Conservation (phyloP, 768 basidiomycete genomes). For the Terana coerulea region DNA sequence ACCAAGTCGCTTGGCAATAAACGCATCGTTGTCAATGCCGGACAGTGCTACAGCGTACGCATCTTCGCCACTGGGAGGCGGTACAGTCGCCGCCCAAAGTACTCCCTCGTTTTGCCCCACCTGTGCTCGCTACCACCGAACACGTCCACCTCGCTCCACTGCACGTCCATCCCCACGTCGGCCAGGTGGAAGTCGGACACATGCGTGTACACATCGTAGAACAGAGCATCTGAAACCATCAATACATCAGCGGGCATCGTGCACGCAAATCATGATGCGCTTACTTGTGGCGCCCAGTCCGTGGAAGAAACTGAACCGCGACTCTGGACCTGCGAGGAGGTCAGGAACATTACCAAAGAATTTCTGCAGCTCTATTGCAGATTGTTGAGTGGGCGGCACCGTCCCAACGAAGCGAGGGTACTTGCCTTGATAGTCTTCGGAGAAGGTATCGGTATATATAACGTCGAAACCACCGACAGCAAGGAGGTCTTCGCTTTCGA, state of each 20-base stretch:
- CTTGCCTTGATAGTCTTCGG: slow-evolving; percentile 73
- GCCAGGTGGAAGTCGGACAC: slow-evolving; percentile 82
- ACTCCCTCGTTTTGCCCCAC: slow-evolving; percentile 76
- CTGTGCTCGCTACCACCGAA: slow-evolving; percentile 50
- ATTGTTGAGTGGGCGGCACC: background rate
- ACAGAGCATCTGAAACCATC: slow-evolving; percentile 61
- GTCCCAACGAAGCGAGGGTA: background rate
- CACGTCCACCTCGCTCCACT: slow-evolving; percentile 83
- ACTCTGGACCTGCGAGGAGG: slow-evolving; percentile 67
- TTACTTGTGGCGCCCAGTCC: slow-evolving; percentile 92
- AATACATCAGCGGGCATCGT: background rate
- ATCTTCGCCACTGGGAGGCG: slow-evolving; percentile 52
- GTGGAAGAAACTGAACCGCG: slow-evolving; percentile 94
- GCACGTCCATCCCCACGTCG: slow-evolving; percentile 73
- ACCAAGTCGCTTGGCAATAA: too few species aligned
- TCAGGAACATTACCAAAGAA: slow-evolving; percentile 84
- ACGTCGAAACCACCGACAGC: slow-evolving; percentile 77
- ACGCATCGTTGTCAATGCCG: too few species aligned
- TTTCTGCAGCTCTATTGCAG: slow-evolving; percentile 50
- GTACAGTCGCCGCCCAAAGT: slow-evolving; percentile 77
- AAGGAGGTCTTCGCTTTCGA: slow-evolving; percentile 56
- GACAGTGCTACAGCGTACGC: slow-evolving; percentile 16
- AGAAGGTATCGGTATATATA: slow-evolving; percentile 91
- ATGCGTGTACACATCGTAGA: slow-evolving; percentile 89
- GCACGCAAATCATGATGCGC: slow-evolving; percentile 19